Evolutionary conservation across 495 filamentous ascomycete genomes (phyloP).

Genomic region (Physcia stellaris): DNA sequence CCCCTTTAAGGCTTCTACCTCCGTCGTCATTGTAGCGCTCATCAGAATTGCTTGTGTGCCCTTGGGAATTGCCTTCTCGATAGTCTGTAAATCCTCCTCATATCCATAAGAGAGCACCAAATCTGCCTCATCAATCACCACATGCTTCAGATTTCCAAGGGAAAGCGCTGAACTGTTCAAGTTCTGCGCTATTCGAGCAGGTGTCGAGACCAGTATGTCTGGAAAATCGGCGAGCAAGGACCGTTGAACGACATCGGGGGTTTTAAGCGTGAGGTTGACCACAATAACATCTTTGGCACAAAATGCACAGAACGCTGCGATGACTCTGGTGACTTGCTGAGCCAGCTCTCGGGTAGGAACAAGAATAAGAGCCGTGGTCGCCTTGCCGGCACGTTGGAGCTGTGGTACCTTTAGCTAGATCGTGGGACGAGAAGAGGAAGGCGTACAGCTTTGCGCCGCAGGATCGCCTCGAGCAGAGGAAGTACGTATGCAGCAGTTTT

Average conservation of each 20-base stretch:
- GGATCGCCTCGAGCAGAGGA: conserved; percentile 67
- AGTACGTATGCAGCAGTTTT: conserved; percentile 98
- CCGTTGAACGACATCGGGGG: conserved; percentile 73
- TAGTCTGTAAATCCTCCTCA: conserved; percentile 68
- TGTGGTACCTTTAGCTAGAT: conserved; percentile 12
- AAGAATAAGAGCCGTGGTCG: conserved; percentile 62
- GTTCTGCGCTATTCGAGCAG: conserved; percentile 58
- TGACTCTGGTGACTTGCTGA: conserved; percentile 66
- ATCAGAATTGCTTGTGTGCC: conserved; percentile 84
- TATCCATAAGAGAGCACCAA: conserved; percentile 91
- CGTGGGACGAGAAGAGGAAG: conserved; percentile 4
- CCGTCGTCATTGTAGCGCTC: conserved; percentile 79
- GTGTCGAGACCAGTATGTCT: conserved; percentile 82
- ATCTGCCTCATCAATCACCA: conserved; percentile 94
- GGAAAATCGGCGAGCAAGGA: conserved; percentile 77
- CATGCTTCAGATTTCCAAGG: conserved; percentile 52
- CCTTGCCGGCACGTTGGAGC: conserved; percentile 29
- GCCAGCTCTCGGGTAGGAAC: conserved; percentile 92
- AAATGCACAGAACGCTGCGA: conserved; percentile 60
- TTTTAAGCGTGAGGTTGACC: conserved; percentile 75
- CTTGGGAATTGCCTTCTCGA: conserved; percentile 63
- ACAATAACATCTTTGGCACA: conserved; percentile 71
- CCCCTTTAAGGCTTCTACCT: conserved; percentile 72
- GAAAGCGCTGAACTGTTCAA: conserved; percentile 55
- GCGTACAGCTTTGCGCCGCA: conserved; percentile 59